Base-by-base conservation (phyloP, 345 rosid species). In the Linum usitatissimum region DNA sequence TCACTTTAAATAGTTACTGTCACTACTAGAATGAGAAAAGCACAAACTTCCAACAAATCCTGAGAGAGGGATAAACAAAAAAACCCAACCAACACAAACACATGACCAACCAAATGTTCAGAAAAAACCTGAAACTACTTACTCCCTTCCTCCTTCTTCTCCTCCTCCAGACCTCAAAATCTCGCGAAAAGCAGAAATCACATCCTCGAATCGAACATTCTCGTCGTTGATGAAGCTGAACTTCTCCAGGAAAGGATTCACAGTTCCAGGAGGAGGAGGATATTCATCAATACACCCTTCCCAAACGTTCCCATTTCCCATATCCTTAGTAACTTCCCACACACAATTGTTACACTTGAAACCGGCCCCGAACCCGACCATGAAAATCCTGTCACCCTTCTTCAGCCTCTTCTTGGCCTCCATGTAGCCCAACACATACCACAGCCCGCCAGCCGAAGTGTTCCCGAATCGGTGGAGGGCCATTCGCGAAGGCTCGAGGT, bases 301-400 rank as follows among this genome's bases (percentile, higher is more conserved):
- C 75, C 75, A 71, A 1, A 58, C 75, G 30, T 58, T 71, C 17
- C 12, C 49, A 57, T 62, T 64, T 3, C 59, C 38, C 71, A 71
- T 15, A 34, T 71, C 61, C 23, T 39, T 66, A 63, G 40, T 53
- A 14, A 67, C 71, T 28, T 66, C 71, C 71, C 71, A 71, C 6
- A 66, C 70, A 39, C 75, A 71, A 45, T 59, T 66, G 34, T 71
- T 71, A 64, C 75, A 71, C 71, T 66, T 66, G n/a, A 71, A 71
- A 7, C 75, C 75, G 5, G 71, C 75, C 18, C 75, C 75, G 10
- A 71, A 57, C 45, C 75, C 63, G 23, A 66, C 62, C 75, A 71
- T 71, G 15, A 71, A 53, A 28, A 71, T 66, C 34, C 67, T 62
- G 23, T 71, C 49, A 0, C 70, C 75, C 9, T 62, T 66, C 60